These are phyloP conservation scores for Citrus hindsii DNA, from an alignment of 345 rosid genomes.

Conservation along the genomic window DNA sequence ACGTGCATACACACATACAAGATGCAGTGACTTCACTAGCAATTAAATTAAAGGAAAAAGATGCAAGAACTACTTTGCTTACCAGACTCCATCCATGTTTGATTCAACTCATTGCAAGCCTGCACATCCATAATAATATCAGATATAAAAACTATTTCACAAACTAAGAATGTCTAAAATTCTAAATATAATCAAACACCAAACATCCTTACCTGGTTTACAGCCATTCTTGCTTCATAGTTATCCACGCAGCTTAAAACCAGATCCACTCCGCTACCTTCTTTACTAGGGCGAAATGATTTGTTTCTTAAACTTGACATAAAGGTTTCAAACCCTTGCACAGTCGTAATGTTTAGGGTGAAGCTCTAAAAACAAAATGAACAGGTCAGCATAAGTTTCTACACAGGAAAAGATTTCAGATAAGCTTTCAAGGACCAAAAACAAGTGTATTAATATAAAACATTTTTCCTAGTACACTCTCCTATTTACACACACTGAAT, in stretches of 20 bases:
- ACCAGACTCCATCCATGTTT: constrained; percentile 99
- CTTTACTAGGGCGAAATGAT: constrained; percentile 59
- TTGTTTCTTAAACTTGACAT: constrained; percentile 68
- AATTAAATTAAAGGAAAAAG: neutral
- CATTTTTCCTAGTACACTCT: neutral
- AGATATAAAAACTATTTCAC: neutral
- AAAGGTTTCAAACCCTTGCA: constrained; percentile 93
- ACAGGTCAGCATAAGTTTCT: constrained; percentile 9
- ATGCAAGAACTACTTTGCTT: constrained; percentile 16
- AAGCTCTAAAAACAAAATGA: constrained; percentile 55
- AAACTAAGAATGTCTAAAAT: neutral
- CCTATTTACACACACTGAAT: neutral
- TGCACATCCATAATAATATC: constrained; percentile 26
- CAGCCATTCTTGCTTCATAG: constrained; percentile 95
- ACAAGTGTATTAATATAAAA: neutral
- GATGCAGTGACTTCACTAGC: neutral
- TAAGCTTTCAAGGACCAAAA: neutral
- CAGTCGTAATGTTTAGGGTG: constrained; percentile 86
- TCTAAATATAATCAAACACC: neutral
- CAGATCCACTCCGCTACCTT: constrained; percentile 89
- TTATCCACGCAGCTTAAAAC: constrained; percentile 97
- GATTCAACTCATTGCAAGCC: constrained; percentile 95
- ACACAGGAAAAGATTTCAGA: neutral
- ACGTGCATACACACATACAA: neutral
- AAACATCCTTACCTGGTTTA: constrained; percentile 71